phyloP scores from a whole-genome alignment of 441 rosid genomes.

The Aleurites moluccanus region DNA sequence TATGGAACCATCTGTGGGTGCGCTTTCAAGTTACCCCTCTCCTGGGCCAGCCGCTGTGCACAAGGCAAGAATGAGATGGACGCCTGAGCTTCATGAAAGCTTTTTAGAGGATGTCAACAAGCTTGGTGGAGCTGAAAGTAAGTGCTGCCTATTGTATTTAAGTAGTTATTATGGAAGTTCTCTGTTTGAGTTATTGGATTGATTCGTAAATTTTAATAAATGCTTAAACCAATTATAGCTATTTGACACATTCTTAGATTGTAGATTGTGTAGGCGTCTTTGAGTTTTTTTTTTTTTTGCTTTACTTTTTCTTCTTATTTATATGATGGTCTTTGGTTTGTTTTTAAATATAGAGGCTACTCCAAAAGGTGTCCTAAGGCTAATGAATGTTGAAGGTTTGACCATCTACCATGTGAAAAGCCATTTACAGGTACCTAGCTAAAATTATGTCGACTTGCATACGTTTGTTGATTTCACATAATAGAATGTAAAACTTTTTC shows the following conservation, averaged over 20 bases:
- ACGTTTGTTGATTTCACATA: constrained; percentile 8
- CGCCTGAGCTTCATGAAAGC: constrained; percentile 80
- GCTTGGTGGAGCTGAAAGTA: constrained; percentile 93
- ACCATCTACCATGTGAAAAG: constrained; percentile 92
- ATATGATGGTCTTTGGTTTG: constrained; percentile 17
- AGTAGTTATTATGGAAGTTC: neutral
- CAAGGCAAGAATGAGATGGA: constrained; percentile 94
- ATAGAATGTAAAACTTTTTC: constrained; percentile 22
- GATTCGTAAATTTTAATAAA: neutral
- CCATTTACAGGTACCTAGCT: constrained; percentile 73
- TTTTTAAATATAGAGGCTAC: constrained; percentile 70
- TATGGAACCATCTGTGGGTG: constrained; percentile 36
- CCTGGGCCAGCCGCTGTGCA: constrained; percentile 46
- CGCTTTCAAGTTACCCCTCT: constrained; percentile 45
- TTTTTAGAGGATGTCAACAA: constrained; percentile 69
- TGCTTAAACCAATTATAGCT: neutral
- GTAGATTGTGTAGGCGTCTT: neutral
- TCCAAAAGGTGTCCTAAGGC: constrained; percentile 84
- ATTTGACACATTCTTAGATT: neutral
- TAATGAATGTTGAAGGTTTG: constrained; percentile 83
- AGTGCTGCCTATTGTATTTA: constrained; percentile 28
- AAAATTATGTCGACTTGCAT: constrained; percentile 18
- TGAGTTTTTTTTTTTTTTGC: neutral
- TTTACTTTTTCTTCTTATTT: neutral
- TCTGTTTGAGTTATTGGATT: neutral